Evolutionary conservation across 2,329 filamentous ascomycete species (phyloP).

Genomic region (Magnaporthiopsis rhizophila): DNA sequence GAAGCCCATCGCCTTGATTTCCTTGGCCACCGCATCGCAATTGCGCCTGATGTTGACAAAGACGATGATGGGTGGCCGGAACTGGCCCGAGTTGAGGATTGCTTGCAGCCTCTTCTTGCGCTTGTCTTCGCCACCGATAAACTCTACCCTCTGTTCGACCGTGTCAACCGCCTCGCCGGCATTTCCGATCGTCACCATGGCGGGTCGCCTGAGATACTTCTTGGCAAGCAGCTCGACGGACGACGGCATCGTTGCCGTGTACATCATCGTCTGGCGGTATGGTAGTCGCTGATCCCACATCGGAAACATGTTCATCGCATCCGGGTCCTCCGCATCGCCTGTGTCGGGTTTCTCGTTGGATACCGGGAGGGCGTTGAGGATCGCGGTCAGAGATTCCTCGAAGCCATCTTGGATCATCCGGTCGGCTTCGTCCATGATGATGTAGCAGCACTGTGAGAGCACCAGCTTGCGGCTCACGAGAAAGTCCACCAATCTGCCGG

Average conservation of each 20-base stretch:
- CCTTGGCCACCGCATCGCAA: slow-evolving; percentile 87
- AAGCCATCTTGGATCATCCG: slow-evolving; percentile 99
- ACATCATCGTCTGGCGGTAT: slow-evolving; percentile 99
- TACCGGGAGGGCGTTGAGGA: slow-evolving; percentile 87
- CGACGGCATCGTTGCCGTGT: slow-evolving; percentile 95
- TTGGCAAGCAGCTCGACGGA: slow-evolving; percentile 93
- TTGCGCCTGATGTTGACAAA: slow-evolving; percentile 99
- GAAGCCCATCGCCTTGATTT: slow-evolving; percentile 92
- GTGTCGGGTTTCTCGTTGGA: slow-evolving; percentile 91
- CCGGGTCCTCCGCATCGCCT: slow-evolving; percentile 79
- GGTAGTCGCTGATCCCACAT: slow-evolving; percentile 44
- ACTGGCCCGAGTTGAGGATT: slow-evolving; percentile 74
- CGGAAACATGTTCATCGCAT: slow-evolving; percentile 73
- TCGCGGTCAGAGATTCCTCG: slow-evolving; percentile 95
- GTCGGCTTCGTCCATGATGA: slow-evolving; percentile 99
- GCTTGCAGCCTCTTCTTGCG: slow-evolving; percentile 93
- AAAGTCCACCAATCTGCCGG: slow-evolving; percentile 92
- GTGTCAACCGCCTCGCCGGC: slow-evolving; percentile 94
- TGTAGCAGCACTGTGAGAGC: slow-evolving; percentile 91
- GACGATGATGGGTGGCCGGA: slow-evolving; percentile 86
- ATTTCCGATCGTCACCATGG: slow-evolving; percentile 91
- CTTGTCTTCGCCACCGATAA: slow-evolving; percentile 84
- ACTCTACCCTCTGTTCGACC: slow-evolving; percentile 93
- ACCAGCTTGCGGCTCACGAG: slow-evolving; percentile 90
- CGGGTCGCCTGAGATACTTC: slow-evolving; percentile 88